phyloP scores from a whole-genome alignment of 179 eudicot genomes.

The Camellia oleifera region DNA sequence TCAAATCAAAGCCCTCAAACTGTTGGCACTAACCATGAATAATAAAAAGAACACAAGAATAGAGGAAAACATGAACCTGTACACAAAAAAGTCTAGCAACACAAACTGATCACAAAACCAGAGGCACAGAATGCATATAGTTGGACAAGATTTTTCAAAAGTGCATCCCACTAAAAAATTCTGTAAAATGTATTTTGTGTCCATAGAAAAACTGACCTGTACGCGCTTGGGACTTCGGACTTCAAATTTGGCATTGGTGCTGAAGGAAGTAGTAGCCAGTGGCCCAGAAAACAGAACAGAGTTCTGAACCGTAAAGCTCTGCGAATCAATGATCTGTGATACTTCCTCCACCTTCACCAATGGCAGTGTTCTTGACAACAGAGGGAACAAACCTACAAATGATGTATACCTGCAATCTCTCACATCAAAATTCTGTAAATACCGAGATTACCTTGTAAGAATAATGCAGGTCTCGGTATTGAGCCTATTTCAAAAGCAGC shows the following conservation, averaged over 20 bases:
- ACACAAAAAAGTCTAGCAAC: no score
- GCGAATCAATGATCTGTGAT: constrained; percentile 82
- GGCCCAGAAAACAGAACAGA: constrained; percentile 79
- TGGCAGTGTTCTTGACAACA: constrained; percentile 52
- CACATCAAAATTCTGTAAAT: constrained; percentile 3
- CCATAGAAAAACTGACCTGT: constrained; percentile 49
- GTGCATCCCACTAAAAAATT: no score
- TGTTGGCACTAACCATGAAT: neutral
- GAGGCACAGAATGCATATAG: no score
- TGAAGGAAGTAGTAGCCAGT: constrained; percentile 68
- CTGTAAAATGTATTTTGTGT: no score
- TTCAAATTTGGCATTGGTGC: constrained; percentile 89
- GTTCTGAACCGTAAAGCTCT: constrained; percentile 77
- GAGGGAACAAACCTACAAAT: constrained; percentile 65
- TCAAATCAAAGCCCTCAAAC: neutral
- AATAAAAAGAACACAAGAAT: neutral
- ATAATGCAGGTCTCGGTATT: no score
- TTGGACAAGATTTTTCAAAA: no score
- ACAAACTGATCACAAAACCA: no score
- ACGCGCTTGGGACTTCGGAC: constrained; percentile 93
- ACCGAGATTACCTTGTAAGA: no score
- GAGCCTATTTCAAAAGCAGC: no score
- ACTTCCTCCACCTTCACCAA: constrained; percentile 82
- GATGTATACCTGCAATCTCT: constrained; percentile 68
- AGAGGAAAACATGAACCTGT: neutral